phyloP scores from a whole-genome alignment of 2,329 filamentous ascomycete species.

The Colletotrichum siamense region DNA sequence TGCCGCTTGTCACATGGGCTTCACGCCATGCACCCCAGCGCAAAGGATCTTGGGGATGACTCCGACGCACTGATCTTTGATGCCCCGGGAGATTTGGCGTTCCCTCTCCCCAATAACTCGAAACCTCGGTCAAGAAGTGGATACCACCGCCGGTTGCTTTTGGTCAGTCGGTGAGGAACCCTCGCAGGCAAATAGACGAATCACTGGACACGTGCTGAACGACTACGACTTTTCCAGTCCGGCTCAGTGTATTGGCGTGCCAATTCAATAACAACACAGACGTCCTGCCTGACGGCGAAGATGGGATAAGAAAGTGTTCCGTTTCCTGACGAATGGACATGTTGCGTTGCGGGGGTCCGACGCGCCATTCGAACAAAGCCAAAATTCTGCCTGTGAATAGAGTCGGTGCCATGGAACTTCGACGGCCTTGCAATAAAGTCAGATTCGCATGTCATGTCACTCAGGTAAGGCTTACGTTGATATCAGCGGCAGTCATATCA shows the following conservation, averaged over 20 bases:
- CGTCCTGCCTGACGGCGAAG: background rate
- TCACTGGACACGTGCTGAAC: background rate
- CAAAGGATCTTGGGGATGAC: background rate
- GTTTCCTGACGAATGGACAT: background rate
- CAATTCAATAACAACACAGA: background rate
- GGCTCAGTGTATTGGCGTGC: background rate
- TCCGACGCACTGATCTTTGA: background rate
- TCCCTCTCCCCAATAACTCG: background rate
- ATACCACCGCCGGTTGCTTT: background rate
- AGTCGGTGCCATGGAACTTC: background rate
- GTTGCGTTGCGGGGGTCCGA: background rate
- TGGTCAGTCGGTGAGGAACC: background rate
- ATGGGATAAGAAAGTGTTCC: background rate
- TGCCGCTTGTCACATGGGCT: background rate
- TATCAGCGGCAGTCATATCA: background rate
- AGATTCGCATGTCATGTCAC: background rate
- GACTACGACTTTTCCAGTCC: too few relatives aligned
- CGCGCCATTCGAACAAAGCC: background rate
- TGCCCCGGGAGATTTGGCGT: background rate
- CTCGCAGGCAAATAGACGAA: background rate
- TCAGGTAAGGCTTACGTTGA: background rate
- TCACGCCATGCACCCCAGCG: background rate
- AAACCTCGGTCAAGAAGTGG: slow-evolving; percentile 6
- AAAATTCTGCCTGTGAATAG: background rate
- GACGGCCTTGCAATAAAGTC: background rate